Evolutionary conservation across 768 basidiomycete species (phyloP), one percentile per base, ranked within the genome.

Genomic region (Trametes villosa): DNA sequence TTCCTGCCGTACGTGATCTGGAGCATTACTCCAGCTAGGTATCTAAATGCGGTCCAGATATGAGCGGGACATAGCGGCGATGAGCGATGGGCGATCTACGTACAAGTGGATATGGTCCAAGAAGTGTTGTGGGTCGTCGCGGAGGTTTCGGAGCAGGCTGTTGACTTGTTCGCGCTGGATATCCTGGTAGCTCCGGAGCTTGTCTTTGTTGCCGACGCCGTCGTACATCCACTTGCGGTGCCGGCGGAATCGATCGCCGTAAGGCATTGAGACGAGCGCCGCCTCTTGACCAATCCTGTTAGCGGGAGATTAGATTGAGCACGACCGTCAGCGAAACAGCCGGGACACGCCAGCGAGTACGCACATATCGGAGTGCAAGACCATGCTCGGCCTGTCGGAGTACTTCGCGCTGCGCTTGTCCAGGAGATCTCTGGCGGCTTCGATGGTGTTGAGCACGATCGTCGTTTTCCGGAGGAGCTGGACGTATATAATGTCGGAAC

Each of bases 1-100:
- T 61, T 47, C 48, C 71, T 69, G 4, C 75, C 76, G 53, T 74
- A 77, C 0, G 71, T 61, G 22, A 75, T 64, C 30, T 62, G 62
- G 7, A 75, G 59, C 17, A 74, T 68, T 2, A 30, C 60, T 0
- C 70, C 65, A 9, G 65, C 72, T 2, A 67, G 59, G 36, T 63
- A 70, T 20, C 72, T 73, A n/a, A 26, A 26, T 18, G 9, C 9
- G 30, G 13, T 3, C 4, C 22, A 22, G 26, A 27, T 9, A 27
- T 18, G 2, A 11, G 18, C 5, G 18, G 26, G 17, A 13, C 44
- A 11, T 38, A 20, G 22, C 12, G 11, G n/a, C 36, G 36, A 18
- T 15, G 36, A 12, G 36, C 24, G 8, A 7, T 15, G 8, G 9
- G 7, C 17, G 15, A 12, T 9, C 18, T 27, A 30, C 51, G 12